These are phyloP conservation scores for Blastomyces gilchristii DNA, from an alignment of 2,329 filamentous ascomycete genomes.

Conservation along the genomic window DNA sequence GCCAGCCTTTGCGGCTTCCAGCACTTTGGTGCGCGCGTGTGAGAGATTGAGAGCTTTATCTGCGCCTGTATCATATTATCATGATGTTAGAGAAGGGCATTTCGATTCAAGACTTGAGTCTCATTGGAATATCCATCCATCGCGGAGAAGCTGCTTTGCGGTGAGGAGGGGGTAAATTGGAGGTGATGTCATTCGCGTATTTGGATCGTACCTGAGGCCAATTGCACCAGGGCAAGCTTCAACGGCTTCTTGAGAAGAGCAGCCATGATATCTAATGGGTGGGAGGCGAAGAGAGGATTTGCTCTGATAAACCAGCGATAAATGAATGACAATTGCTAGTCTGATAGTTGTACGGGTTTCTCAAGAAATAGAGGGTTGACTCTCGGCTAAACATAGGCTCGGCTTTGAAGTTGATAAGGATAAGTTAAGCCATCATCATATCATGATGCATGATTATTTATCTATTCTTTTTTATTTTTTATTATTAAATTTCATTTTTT, in stretches of 20 bases:
- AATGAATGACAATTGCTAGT: neutral
- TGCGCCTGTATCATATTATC: constrained; percentile 40
- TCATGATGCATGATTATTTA: too few species aligned
- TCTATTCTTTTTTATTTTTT: too few species aligned
- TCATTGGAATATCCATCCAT: neutral
- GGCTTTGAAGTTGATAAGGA: neutral
- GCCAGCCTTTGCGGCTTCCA: constrained; percentile 64
- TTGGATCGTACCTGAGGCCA: constrained; percentile 52
- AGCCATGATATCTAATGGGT: constrained; percentile 32
- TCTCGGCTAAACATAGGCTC: neutral
- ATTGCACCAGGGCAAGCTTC: constrained; percentile 71
- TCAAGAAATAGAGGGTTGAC: neutral
- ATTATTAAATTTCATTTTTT: too few species aligned
- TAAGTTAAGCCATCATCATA: neutral
- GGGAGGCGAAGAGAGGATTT: neutral
- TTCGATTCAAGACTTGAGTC: neutral
- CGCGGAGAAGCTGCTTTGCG: constrained; percentile 15
- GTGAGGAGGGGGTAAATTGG: neutral
- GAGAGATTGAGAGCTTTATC: constrained; percentile 80
- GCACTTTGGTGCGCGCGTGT: constrained; percentile 70
- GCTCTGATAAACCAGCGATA: too few species aligned
- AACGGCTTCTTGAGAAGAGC: constrained; percentile 61
- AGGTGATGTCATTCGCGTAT: constrained; percentile 14
- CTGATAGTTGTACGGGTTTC: neutral
- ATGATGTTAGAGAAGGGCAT: neutral